A percentile compares a stretch with the other conserved stretches of the same genome.
These are phyloP conservation scores for Pestalotiopsis sp. DNA, from an alignment of 2,329 filamentous ascomycete genomes.

Conservation along the genomic window DNA sequence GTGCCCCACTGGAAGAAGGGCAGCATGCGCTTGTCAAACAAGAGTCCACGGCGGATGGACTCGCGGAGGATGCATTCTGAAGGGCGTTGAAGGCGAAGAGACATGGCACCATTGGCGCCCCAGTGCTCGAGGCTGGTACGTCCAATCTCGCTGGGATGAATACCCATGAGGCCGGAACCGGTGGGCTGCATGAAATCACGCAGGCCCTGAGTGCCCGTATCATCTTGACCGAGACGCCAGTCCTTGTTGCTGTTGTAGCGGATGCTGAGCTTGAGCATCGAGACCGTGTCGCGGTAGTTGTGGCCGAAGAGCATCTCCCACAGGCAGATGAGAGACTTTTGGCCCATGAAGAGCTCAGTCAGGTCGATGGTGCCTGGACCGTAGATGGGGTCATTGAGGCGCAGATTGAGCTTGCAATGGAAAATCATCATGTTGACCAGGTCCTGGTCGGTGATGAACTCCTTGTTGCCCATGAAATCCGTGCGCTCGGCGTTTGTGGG, in stretches of 20 bases:
- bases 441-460: slow-evolving; percentile 60
- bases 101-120: slow-evolving; percentile 43
- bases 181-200: slow-evolving; percentile 16
- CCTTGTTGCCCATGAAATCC: slow-evolving; percentile 49
- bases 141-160: slow-evolving; percentile 57
- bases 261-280: slow-evolving; percentile 60
- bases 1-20: slow-evolving; percentile 67
- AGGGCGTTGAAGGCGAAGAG: slow-evolving; percentile 50
- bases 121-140: slow-evolving; percentile 57
- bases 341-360: slow-evolving; percentile 62
- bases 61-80: slow-evolving; percentile 65
- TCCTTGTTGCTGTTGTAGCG: slow-evolving; percentile 54
- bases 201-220: slow-evolving; percentile 16
- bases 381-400: slow-evolving; percentile 65
- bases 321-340: slow-evolving; percentile 56
- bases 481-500: slow-evolving; percentile 58
- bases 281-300: slow-evolving; percentile 48
- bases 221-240: slow-evolving; percentile 22
- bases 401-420: slow-evolving; percentile 73
- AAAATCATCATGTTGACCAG: slow-evolving; percentile 67
- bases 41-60: slow-evolving; percentile 51
- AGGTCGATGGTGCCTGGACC: slow-evolving; percentile 54
- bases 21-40: slow-evolving; percentile 55
- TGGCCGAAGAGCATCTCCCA: slow-evolving; percentile 63
- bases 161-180: slow-evolving; percentile 43